Evolutionary conservation across 805 yeast genomes (phyloP), one percentile per base, ranked within the genome.

Genomic region (Saccharomycopsis lassenensis): DNA sequence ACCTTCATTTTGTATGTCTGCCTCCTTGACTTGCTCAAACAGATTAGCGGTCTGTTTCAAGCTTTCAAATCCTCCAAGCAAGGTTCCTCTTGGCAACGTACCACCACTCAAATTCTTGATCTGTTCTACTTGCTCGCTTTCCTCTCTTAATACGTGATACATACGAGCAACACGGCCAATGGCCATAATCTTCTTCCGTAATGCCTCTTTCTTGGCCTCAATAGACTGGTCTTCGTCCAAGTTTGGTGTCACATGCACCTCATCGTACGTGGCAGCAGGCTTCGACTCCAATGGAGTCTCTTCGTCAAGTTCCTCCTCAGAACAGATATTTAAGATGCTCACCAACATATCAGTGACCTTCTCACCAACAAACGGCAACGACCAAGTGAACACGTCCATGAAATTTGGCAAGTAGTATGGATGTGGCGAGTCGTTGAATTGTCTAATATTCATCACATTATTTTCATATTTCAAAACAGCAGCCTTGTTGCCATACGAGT

Each of bases 331-430:
- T 54, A 91, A 67, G 26, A 89, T 82, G 1, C 91, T 73, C 16
- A 85, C 81, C 52, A 89, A 67, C 80, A 89, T 87, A 54, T 91
- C 97, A 10, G 94, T 83, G 37, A 87, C 82, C 52, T 91, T 84
- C 55, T 89, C 95, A 15, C 96, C 97, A 17, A 91, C 96, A 62
- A 91, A 89, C 5, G 97, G 98, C 39, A 89, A 63, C 2, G 95
- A 83, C 97, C 97, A 91, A 7, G 94, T 80, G 57, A 89, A 89
- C 5, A 89, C 95, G 56, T 91, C 96, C 94, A 87, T 85, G 50
- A 87, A 84, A 56, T 86, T 86, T 5, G 97, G 97, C 47, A 91
- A 65, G 85, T 94, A 86, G 59, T 91, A 89, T 1, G 98, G 98
- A 58, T 89, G 97, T 4, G 95, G 94, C 20, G 86, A 76, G 50